Base-by-base conservation (phyloP, 176 grass and related monocot genomes). In the Themeda triandra region DNA sequence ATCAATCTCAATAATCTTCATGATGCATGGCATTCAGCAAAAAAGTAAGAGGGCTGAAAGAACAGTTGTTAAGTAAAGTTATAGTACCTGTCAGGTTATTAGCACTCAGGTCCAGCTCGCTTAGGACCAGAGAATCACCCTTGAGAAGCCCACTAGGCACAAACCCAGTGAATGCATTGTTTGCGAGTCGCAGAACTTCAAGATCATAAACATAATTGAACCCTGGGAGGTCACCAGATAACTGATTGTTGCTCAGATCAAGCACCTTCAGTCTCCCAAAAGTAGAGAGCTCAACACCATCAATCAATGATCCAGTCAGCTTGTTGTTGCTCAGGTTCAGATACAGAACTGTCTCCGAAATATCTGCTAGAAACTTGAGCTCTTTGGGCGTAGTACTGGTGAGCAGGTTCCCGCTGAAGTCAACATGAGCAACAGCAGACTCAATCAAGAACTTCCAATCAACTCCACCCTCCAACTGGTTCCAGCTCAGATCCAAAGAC, bases 141-240 rank as follows among this genome's bases (percentile, higher is more conserved):
- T 99, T 99, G 39, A 99, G 87, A 81, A 99, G 96, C 23, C 89
- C 96, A 76, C 89, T 88, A 65, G 96, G 96, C 84, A 99, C 77
- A 88, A 89, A 96, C 18, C 96, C 96, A 77, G 89, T 92, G 78
- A 99, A 99, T 14, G 59, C 88, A 66, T 99, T 99, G 82, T 91
- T 94, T 64, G 86, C 89, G 6, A 99, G 86, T 54, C 93, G 86
- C 78, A 99, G 75, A 91, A 96, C 86, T 85, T 99, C 96, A 0
- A 99, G 94, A 86, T 99, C 96, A 65, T 99, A 99, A 8, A 99
- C 93, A 94, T 99, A 99, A 88, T 99, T 94, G 86, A 99, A 99
- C 25, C 96, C 96, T n/a, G 96, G 96, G 11, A 99, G 88, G 66
- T 99, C 96, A 31, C 96, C 96, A 31, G 81, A 92, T 60, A 99